Base-by-base conservation (phyloP, 345 rosid genomes). In the Arabis hirsuta region DNA sequence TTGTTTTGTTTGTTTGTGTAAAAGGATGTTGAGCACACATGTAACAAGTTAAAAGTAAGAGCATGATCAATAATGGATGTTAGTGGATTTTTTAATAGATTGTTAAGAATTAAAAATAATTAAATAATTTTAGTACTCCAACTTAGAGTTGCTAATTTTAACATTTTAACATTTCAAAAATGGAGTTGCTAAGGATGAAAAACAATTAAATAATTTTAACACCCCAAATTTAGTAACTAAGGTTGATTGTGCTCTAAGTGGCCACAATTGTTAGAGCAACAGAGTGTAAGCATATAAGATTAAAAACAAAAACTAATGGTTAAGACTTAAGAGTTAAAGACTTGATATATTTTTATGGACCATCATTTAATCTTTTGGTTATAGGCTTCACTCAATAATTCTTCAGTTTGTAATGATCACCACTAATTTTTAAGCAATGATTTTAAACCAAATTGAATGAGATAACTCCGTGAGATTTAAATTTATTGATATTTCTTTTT, bases 291-390 rank as follows among this genome's bases (percentile, higher is more conserved):
- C 14, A 24, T 39, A 24, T 26, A 10, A 62, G 24, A 62, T 5
- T 3, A 9, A 9, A 44, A 43, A 3, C 0, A 22, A 22, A 22
- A 22, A 41, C 27, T 9, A 46, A 16, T 16, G 16, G 16, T 13
- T 22, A 1, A 16, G 16, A 16, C 16, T 16, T 16, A 27, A 29
- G 32, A 29, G n/a, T 43, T 29, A 29, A 29, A 29, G 9, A 34
- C 7, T 6, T n/a, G 3, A 55, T 65, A 73, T 64, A 45, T 46
- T 58, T 36, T 55, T 24, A 55, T 64, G 56, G 57, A 64, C 70
- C 63, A 64, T 64, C 70, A 63, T 63, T 46, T 20, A 62, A 22
- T 62, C 7, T 5, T 12, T 53, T 44, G 20, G 50, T 63, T 73
- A 45, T 46, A 55, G 2, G 51, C 26, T 32, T 61, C 68, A 32